Percentiles rank a stretch among this genome's conserved stretches.
phyloP scores from a whole-genome alignment of 495 filamentous ascomycete genomes.

The Rostrohypoxylon terebratum region DNA sequence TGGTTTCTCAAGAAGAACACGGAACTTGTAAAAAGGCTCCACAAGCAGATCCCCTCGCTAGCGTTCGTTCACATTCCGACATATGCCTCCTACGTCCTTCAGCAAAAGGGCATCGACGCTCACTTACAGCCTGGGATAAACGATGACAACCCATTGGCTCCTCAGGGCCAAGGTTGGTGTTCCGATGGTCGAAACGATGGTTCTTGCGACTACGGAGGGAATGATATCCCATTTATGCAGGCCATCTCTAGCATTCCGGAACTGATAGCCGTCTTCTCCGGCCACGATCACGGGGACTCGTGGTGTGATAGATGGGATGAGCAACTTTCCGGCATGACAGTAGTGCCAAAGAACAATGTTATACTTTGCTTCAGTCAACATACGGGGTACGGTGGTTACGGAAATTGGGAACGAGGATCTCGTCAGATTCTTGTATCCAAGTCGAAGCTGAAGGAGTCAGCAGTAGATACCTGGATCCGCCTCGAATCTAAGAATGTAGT shows the following conservation, averaged over 20 bases:
- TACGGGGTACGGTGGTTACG: conserved; percentile 78
- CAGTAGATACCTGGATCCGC: conserved; percentile 72
- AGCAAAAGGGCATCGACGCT: conserved; percentile 55
- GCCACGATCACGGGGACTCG: conserved; percentile 77
- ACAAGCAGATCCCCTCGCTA: conserved; percentile 67
- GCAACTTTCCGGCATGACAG: conserved; percentile 45
- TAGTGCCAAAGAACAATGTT: conserved; percentile 50
- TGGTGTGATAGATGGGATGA: conserved; percentile 69
- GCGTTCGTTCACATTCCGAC: conserved; percentile 81
- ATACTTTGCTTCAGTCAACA: conserved; percentile 77
- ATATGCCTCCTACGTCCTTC: conserved; percentile 65
- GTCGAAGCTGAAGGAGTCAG: conserved; percentile 50
- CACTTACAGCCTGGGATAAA: conserved; percentile 72
- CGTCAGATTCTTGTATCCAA: conserved; percentile 67
- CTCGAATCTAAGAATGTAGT: conserved; percentile 70
- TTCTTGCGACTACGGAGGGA: conserved; percentile 59
- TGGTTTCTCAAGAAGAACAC: conserved; percentile 70
- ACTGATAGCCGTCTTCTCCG: conserved; percentile 72
- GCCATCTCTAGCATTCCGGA: conserved; percentile 67
- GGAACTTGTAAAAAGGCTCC: conserved; percentile 56
- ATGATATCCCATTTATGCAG: conserved; percentile 74
- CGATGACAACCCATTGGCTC: conserved; percentile 67
- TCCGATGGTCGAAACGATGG: conserved; percentile 55
- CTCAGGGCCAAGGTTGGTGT: conserved; percentile 64
- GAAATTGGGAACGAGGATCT: conserved; percentile 69